phyloP scores from a whole-genome alignment of 106 monocot species.

The Platanthera guangdongensis region DNA sequence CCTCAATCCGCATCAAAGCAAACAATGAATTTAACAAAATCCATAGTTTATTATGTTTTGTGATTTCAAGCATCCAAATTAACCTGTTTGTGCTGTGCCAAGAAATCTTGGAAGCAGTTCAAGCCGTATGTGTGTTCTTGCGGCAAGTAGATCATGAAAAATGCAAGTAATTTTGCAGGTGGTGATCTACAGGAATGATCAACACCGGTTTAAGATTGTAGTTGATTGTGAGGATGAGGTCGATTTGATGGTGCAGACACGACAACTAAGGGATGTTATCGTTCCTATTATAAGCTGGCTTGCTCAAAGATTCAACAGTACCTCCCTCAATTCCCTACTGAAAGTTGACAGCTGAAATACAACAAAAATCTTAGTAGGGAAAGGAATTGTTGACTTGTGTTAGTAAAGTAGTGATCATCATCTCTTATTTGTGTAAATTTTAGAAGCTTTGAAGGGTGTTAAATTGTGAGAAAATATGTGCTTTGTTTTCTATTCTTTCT shows the following conservation, averaged over 20 bases:
- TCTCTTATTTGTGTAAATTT: not conserved
- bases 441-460: not conserved
- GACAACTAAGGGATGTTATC: slow-evolving; percentile 73
- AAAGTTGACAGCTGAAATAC: slow-evolving; percentile 55
- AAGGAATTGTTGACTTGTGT: not conserved
- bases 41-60: too few species aligned
- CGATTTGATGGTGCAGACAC: slow-evolving; percentile 85
- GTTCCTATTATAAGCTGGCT: slow-evolving; percentile 86
- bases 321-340: slow-evolving; percentile 89
- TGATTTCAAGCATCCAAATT: too few species aligned
- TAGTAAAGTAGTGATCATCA: not conserved
- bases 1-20: too few species aligned
- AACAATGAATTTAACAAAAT: too few species aligned
- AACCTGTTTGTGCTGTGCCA: too few species aligned
- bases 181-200: slow-evolving; percentile 70
- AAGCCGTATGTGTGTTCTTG: not conserved
- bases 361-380: not conserved
- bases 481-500: not conserved
- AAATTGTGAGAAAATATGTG: not conserved
- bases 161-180: slow-evolving; percentile 43
- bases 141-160: not conserved
- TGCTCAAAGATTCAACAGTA: slow-evolving; percentile 93
- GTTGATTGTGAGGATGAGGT: slow-evolving; percentile 82
- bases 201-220: slow-evolving; percentile 83
- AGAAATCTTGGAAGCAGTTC: too few species aligned